Evolutionary conservation across 768 basidiomycete species (phyloP).

Genomic region (Coprinellus aureogranulatus): DNA sequence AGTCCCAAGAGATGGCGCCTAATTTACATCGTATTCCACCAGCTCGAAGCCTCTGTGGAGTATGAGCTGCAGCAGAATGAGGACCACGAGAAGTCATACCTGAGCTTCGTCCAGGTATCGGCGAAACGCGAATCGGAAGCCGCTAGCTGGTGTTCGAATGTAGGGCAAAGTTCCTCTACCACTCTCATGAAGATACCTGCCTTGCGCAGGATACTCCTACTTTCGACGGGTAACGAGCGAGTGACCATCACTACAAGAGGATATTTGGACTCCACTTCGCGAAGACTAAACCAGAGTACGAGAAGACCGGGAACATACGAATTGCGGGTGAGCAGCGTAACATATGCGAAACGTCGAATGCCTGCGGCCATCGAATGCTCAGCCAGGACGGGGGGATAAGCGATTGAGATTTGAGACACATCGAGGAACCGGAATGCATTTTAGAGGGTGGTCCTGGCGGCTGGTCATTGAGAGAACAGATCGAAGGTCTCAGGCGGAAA

Average conservation of each 20-base stretch:
- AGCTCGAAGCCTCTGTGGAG: constrained; percentile 58
- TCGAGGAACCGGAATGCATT: neutral
- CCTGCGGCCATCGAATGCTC: constrained; percentile 20
- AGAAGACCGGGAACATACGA: constrained; percentile 66
- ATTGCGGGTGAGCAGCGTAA: constrained; percentile 72
- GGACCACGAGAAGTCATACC: constrained; percentile 29
- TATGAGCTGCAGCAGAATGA: neutral
- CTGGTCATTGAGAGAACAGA: neutral
- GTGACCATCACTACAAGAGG: constrained; percentile 82
- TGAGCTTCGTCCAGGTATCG: constrained; percentile 73
- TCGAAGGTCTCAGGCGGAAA: neutral
- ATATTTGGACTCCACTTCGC: constrained; percentile 56
- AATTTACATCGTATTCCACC: constrained; percentile 61
- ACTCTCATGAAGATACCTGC: constrained; percentile 55
- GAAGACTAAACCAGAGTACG: constrained; percentile 57
- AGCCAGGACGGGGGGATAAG: neutral
- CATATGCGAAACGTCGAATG: constrained; percentile 56
- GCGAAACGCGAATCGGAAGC: constrained; percentile 53
- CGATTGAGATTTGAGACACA: neutral
- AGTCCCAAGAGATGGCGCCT: neutral
- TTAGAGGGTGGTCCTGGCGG: neutral
- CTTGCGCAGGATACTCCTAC: constrained; percentile 48
- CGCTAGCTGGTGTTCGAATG: constrained; percentile 31
- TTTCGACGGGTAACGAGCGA: constrained; percentile 48
- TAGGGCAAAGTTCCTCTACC: constrained; percentile 59